Conservation (phyloP, 164 flowering plant genomes). For the Nelumbo lutea region DNA sequence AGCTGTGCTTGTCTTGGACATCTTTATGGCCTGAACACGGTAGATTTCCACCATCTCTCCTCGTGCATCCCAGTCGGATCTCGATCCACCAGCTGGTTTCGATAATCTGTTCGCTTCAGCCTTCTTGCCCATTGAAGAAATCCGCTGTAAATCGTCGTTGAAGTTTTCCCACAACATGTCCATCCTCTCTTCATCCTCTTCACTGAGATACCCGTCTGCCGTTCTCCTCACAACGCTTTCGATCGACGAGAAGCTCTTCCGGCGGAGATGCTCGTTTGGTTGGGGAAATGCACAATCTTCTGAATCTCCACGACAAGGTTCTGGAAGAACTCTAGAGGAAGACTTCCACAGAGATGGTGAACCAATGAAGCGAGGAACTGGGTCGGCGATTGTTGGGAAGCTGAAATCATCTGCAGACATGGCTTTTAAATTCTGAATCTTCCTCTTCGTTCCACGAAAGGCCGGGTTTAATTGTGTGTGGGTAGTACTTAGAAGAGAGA, state of each 20-base stretch:
- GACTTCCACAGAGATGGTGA: conserved; percentile 43
- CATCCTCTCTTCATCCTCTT: conserved; percentile 50
- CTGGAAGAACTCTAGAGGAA: background rate
- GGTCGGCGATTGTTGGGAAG: conserved; percentile 33
- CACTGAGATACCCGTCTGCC: background rate
- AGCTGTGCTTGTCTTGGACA: conserved; percentile 21
- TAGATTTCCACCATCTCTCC: conserved; percentile 14
- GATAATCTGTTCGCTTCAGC: background rate
- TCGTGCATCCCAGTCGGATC: background rate
- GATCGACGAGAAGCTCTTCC: conserved; percentile 18
- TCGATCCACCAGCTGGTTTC: background rate
- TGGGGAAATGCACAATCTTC: background rate
- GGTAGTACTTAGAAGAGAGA: background rate
- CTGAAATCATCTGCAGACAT: conserved; percentile 38
- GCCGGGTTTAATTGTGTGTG: no score
- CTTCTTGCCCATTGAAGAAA: conserved; percentile 9
- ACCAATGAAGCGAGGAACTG: conserved; percentile 10
- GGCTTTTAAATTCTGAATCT: background rate
- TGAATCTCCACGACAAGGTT: conserved; percentile 1
- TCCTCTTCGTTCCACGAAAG: background rate
- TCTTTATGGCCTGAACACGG: conserved; percentile 24
- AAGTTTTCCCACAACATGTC: conserved; percentile 68
- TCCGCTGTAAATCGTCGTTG: conserved; percentile 39
- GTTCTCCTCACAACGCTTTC: conserved; percentile 2
- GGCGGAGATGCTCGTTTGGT: background rate